Evolutionary conservation across 2,329 filamentous ascomycete species (phyloP).

Genomic region (Fusarium nematophilum): DNA sequence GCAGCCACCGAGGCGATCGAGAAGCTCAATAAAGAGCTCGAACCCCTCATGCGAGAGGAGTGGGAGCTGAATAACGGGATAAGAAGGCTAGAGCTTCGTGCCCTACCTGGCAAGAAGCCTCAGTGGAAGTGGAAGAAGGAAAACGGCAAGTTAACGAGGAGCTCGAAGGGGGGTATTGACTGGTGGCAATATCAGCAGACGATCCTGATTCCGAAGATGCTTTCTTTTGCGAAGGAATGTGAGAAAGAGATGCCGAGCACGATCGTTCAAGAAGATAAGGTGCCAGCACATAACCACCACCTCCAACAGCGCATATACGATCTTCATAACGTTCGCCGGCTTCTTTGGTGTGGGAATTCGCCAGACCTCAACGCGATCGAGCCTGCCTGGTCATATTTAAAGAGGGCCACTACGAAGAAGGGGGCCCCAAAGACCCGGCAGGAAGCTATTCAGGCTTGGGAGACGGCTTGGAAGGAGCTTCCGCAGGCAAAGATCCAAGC

Average conservation of each 20-base stretch:
- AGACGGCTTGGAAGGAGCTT: too few relatives aligned
- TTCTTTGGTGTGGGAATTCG: slow-evolving; percentile 26
- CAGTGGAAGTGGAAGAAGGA: slow-evolving; percentile 18
- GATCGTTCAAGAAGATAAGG: slow-evolving; percentile 35
- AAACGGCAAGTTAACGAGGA: slow-evolving; percentile 12
- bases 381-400: slow-evolving; percentile 27
- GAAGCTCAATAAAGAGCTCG: slow-evolving; percentile 28
- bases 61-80: slow-evolving; percentile 32
- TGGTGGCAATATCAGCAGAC: slow-evolving; percentile 28
- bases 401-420: slow-evolving; percentile 24
- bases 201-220: slow-evolving; percentile 27
- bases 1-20: slow-evolving; percentile 3
- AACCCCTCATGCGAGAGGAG: slow-evolving; percentile 12
- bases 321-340: slow-evolving; percentile 7
- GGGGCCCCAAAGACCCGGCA: neutral
- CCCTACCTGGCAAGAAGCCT: slow-evolving; percentile 7
- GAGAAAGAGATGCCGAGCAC: neutral
- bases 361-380: slow-evolving; percentile 33
- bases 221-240: slow-evolving; percentile 31
- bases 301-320: slow-evolving; percentile 17
- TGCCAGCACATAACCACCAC: slow-evolving; percentile 14
- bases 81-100: slow-evolving; percentile 4
- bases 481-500: too few relatives aligned
- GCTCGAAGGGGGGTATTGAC: slow-evolving; percentile 11
- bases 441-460: too few relatives aligned